These are phyloP conservation scores for Neofusicoccum laricinum DNA, from an alignment of 2,329 filamentous ascomycete species.

Conservation along the genomic window DNA sequence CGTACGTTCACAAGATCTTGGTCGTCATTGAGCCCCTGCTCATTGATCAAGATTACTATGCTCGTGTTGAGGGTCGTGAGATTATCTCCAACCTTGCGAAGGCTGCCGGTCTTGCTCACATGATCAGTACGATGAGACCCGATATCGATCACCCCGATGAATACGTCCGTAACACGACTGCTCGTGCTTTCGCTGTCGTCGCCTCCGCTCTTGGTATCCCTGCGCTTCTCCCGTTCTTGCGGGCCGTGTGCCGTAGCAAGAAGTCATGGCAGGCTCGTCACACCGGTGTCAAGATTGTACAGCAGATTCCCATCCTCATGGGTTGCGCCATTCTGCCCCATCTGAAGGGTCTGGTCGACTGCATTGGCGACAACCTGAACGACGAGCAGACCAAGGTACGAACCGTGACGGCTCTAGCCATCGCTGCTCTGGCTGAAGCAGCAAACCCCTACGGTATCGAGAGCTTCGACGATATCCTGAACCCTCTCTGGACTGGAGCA, in stretches of 20 bases:
- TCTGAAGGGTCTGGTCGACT: constrained; percentile 92
- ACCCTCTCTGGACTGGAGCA: constrained; percentile 94
- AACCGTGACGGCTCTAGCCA: constrained; percentile 91
- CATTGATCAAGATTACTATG: constrained; percentile 99
- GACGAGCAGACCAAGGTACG: constrained; percentile 98
- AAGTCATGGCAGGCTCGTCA: constrained; percentile 99
- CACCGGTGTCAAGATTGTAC: constrained; percentile 98
- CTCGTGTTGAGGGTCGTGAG: constrained; percentile 93
- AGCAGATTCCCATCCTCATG: constrained; percentile 98
- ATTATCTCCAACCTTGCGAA: constrained; percentile 98
- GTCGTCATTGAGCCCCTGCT: constrained; percentile 98
- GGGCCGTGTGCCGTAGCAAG: constrained; percentile 94
- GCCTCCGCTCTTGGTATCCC: constrained; percentile 95
- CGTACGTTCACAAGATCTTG: constrained; percentile 96
- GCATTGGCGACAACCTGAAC: constrained; percentile 91
- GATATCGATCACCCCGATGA: constrained; percentile 99
- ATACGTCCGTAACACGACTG: constrained; percentile 97
- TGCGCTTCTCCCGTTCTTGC: constrained; percentile 87
- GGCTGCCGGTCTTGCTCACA: constrained; percentile 91
- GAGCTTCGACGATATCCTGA: constrained; percentile 96
- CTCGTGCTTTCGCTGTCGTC: constrained; percentile 93
- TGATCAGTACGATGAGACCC: constrained; percentile 99
- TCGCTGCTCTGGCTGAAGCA: constrained; percentile 91
- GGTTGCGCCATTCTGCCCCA: constrained; percentile 94
- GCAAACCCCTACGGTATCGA: constrained; percentile 99